Evolutionary conservation across 148 eudicot genomes (phyloP).

Genomic region (Silene uniflora): DNA sequence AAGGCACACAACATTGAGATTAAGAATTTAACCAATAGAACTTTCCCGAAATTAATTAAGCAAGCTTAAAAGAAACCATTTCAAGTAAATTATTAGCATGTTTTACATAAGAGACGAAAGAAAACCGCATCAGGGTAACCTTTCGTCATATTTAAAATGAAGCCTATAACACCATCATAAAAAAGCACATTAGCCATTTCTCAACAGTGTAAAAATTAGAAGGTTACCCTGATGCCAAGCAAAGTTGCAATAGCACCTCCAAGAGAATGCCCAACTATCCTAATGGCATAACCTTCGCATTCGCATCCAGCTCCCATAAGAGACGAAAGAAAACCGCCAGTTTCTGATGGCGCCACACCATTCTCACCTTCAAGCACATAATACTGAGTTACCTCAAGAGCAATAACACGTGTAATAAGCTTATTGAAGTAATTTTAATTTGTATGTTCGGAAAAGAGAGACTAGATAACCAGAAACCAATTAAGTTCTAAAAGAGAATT

Average conservation of each 20-base stretch:
- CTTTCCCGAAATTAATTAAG: too few relatives aligned
- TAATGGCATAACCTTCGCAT: constrained; percentile 65
- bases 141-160: too few relatives aligned
- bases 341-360: constrained; percentile 33
- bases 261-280: constrained; percentile 79
- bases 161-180: not conserved
- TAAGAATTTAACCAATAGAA: too few relatives aligned
- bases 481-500: too few relatives aligned
- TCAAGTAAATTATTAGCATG: too few relatives aligned
- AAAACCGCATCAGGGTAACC: too few relatives aligned
- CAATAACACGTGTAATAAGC: not conserved
- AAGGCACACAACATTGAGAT: too few relatives aligned
- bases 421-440: not conserved
- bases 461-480: not conserved
- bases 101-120: too few relatives aligned
- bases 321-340: constrained; percentile 65
- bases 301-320: constrained; percentile 67
- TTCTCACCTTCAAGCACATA: constrained; percentile 17
- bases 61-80: too few relatives aligned
- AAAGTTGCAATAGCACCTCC: constrained; percentile 80
- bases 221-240: constrained; percentile 58
- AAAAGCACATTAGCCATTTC: constrained; percentile 6
- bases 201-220: constrained; percentile 1
- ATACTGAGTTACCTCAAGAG: constrained; percentile 1
- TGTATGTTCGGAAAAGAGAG: not conserved